Evolutionary conservation across 2,329 filamentous ascomycete genomes (phyloP).

Genomic region (Gaeumannomyces sp.): DNA sequence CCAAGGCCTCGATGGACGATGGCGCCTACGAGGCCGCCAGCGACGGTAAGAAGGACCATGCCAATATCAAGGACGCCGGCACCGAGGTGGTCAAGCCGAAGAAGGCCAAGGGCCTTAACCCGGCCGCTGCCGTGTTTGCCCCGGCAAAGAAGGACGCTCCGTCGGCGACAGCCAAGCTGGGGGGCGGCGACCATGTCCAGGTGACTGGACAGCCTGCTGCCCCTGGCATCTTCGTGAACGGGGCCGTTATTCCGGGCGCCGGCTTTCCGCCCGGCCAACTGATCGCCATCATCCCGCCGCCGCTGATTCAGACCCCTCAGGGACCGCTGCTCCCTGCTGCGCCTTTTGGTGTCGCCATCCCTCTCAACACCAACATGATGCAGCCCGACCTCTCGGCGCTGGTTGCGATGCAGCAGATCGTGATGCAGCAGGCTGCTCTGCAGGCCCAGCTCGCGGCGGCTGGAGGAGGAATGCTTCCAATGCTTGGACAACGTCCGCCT

Average conservation of each 20-base stretch:
- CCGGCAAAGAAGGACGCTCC: slow-evolving; percentile 1
- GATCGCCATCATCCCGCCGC: background rate
- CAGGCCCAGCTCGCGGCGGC: background rate
- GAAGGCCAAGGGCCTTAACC: slow-evolving; percentile 4
- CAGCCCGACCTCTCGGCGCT: background rate
- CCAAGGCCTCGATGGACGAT: background rate
- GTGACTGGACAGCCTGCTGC: background rate
- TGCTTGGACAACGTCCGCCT: background rate
- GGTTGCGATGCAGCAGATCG: background rate
- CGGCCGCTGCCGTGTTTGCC: slow-evolving; percentile 6
- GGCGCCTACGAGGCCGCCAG: background rate
- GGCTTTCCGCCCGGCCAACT: background rate
- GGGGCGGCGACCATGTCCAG: background rate
- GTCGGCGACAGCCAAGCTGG: no score
- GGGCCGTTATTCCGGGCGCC: background rate
- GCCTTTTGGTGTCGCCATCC: background rate
- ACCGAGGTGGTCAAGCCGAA: background rate
- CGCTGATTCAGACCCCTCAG: background rate
- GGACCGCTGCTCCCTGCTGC: background rate
- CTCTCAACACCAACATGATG: background rate
- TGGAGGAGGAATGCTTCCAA: background rate
- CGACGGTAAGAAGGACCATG: background rate
- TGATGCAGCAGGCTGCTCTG: background rate
- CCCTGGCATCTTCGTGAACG: background rate
- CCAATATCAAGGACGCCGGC: background rate